Evolutionary conservation across 1,284 basidiomycete genomes (phyloP), one percentile per base, ranked within the genome.

Genomic region (Apiotrichum siamense): DNA sequence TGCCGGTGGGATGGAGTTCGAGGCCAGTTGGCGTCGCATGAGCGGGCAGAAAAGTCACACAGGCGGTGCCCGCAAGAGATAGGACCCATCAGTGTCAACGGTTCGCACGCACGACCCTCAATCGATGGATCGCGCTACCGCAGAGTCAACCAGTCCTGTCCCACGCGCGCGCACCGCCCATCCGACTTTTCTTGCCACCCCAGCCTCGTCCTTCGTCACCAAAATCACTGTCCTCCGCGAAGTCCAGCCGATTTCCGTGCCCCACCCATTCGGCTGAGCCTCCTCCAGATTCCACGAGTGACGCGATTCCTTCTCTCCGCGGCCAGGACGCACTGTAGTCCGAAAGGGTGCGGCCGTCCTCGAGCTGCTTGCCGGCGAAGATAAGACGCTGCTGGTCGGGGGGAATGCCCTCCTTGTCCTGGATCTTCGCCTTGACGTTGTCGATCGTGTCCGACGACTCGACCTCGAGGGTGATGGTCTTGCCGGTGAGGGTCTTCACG

Each of bases 361-460:
- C 92, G 63, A 97, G 86, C 77, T 94, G 90, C 82, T 93, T 94
- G 63, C 90, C 88, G 60, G 88, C 89, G 65, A 93, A 94, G 77
- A 94, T 94, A 62, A 92, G 81, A 67, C 89, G 87, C 73, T 93
- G 89, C 76, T 93, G 89, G 77, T 92, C 89, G 60, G 89, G 89
- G 58, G 89, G 89, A 61, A 91, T 92, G 61, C 87, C 77, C 70
- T 79, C 77, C 75, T 78, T 79, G 73, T 78, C 77, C 71, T 78
- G 79, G 70, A 80, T 80, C 77, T 76, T 76, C 62, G 77, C 75
- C 75, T 79, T 79, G 70, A 80, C 80, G 63, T 79, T 79, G 77
- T 81, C 80, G 73, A 81, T 81, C 53, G 79, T 80, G 75, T 81
- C 80, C 59, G 76, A 77, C 55, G 77, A 78, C 74, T 79, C 78